Evolutionary conservation across 2,329 filamentous ascomycete genomes (phyloP).

Genomic region (Talaromyces sp.): DNA sequence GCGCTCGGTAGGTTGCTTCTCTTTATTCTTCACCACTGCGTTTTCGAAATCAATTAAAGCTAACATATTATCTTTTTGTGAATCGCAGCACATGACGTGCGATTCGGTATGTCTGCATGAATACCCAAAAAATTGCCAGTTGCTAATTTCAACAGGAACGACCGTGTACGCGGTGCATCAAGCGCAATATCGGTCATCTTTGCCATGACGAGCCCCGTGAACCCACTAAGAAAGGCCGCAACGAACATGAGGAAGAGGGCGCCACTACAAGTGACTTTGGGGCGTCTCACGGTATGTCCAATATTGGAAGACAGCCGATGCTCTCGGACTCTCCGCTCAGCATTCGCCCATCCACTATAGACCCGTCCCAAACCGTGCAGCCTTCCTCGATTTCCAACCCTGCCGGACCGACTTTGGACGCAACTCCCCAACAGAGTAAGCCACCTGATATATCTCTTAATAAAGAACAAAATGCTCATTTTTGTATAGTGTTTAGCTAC

Average conservation of each 20-base stretch:
- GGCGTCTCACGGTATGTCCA: conserved; percentile 51
- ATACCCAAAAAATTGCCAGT: conserved; percentile 16
- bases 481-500: conserved; percentile 66
- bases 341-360: conserved; percentile 47
- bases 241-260: conserved; percentile 59
- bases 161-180: conserved; percentile 95
- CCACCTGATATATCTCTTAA: conserved; percentile 4
- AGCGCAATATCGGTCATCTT: conserved; percentile 95
- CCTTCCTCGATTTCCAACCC: conserved; percentile 59
- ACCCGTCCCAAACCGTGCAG: conserved; percentile 62
- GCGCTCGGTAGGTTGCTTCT: conserved; percentile 70
- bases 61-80: conserved; percentile 27
- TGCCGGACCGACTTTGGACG: conserved; percentile 49
- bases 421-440: conserved; percentile 15
- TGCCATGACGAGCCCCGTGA: conserved; percentile 98
- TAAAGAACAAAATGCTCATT: conserved; percentile 22
- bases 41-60: neutral
- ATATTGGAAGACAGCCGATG: conserved; percentile 45
- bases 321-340: conserved; percentile 37
- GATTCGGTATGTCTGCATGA: conserved; percentile 61
- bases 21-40: conserved; percentile 18
- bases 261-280: conserved; percentile 41
- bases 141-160: conserved; percentile 63
- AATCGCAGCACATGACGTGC: conserved; percentile 78
- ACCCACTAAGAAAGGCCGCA: conserved; percentile 74